phyloP scores from a whole-genome alignment of 805 yeast species.

The Yamadazyma olivae region DNA sequence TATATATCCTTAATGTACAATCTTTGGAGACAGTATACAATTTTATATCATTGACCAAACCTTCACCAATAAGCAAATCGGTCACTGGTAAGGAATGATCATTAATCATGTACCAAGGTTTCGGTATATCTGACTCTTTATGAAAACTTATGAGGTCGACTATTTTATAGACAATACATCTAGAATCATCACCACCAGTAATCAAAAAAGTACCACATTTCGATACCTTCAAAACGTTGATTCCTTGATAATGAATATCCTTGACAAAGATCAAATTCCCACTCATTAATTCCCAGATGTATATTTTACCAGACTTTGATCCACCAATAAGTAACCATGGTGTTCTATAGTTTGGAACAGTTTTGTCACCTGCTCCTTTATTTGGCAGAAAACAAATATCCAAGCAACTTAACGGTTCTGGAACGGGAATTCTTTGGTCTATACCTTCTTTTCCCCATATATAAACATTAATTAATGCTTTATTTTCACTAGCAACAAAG shows the following conservation, averaged over 20 bases:
- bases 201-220: constrained; percentile 61
- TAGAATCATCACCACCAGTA: constrained; percentile 79
- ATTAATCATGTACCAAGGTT: constrained; percentile 57
- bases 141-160: constrained; percentile 49
- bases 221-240: constrained; percentile 58
- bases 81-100: constrained; percentile 61
- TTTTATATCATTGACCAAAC: constrained; percentile 55
- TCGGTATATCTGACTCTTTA: constrained; percentile 31
- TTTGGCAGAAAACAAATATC: constrained; percentile 28
- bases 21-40: constrained; percentile 72
- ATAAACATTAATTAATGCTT: constrained; percentile 75
- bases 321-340: constrained; percentile 76
- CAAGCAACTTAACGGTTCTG: constrained; percentile 69
- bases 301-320: constrained; percentile 69
- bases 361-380: constrained; percentile 5
- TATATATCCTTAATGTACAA: constrained; percentile 71
- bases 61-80: constrained; percentile 45
- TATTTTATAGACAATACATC: constrained; percentile 72
- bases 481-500: constrained; percentile 63
- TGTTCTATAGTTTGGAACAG: constrained; percentile 41
- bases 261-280: constrained; percentile 71
- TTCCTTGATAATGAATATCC: constrained; percentile 81
- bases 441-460: constrained; percentile 67
- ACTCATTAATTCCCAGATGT: constrained; percentile 80
- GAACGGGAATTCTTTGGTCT: constrained; percentile 79